These are phyloP conservation scores for Jamesozyma hellenica DNA, from an alignment of 805 yeast species.

Conservation along the genomic window DNA sequence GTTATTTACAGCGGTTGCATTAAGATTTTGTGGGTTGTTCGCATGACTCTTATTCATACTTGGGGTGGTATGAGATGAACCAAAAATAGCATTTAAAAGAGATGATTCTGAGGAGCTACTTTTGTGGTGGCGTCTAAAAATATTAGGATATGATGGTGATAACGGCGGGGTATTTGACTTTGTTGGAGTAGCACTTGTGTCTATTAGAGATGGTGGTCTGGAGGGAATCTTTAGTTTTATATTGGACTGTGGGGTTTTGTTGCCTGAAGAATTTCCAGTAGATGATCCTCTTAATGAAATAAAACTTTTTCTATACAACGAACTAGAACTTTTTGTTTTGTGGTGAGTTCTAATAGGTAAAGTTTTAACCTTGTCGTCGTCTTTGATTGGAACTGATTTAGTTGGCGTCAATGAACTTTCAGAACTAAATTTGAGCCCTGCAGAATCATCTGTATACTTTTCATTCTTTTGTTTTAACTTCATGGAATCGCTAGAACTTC, in stretches of 20 bases:
- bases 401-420: constrained; percentile 19
- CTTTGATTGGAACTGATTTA: constrained; percentile 8
- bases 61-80: constrained; percentile 9
- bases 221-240: constrained; percentile 24
- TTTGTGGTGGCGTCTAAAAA: constrained; percentile 56
- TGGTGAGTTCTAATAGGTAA: constrained; percentile 13
- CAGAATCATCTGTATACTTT: background rate
- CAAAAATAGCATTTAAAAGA: constrained; percentile 30
- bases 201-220: constrained; percentile 18
- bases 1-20: background rate
- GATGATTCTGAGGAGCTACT: constrained; percentile 54
- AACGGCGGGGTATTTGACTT: constrained; percentile 18
- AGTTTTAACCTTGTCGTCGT: constrained; percentile 23
- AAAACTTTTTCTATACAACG: constrained; percentile 29
- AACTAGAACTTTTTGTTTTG: constrained; percentile 25
- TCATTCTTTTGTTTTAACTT: constrained; percentile 10
- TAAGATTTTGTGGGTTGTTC: background rate
- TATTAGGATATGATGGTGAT: constrained; percentile 31
- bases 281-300: constrained; percentile 24
- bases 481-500: constrained; percentile 24
- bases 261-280: background rate
- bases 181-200: constrained; percentile 7
- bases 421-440: constrained; percentile 18
- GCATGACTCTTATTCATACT: background rate
- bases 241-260: constrained; percentile 3